Conservation (phyloP, 352 stramenopile species). For the Phytopythium helicoides region DNA sequence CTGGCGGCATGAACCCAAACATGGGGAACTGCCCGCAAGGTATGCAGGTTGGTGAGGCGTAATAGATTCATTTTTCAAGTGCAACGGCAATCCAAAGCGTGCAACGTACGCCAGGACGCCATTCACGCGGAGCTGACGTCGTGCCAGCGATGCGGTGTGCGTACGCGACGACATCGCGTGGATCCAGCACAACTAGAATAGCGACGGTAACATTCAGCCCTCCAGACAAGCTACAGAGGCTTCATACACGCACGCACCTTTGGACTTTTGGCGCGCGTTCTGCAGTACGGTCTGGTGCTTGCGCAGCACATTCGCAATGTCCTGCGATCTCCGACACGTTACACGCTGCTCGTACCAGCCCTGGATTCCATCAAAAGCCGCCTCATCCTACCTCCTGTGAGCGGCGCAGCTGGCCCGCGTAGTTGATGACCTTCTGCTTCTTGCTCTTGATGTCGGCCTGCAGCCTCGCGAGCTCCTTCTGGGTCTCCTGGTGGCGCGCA, state of each 20-base stretch:
- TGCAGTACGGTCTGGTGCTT: conserved; percentile 64
- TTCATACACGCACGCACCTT: too few species aligned
- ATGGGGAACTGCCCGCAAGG: conserved; percentile 80
- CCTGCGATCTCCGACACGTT: too few species aligned
- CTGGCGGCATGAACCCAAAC: conserved; percentile 86
- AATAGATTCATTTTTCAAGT: too few species aligned
- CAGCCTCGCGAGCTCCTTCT: conserved; percentile 62
- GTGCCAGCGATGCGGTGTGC: conserved; percentile 78
- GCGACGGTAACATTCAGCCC: too few species aligned
- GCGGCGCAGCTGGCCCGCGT: conserved; percentile 58
- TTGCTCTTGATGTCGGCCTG: conserved; percentile 65
- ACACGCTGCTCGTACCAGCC: too few species aligned
- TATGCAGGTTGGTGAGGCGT: too few species aligned
- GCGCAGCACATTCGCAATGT: conserved; percentile 62
- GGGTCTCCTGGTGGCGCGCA: conserved; percentile 60
- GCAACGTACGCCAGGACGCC: conserved; percentile 66
- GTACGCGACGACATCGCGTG: conserved; percentile 72
- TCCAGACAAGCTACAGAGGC: too few species aligned
- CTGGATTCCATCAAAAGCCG: too few species aligned
- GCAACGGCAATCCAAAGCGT: not conserved
- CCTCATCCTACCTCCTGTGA: conserved; percentile 74
- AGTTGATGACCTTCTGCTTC: conserved; percentile 63
- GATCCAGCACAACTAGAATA: conserved; percentile 61
- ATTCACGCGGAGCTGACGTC: conserved; percentile 69
- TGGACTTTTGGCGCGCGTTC: conserved; percentile 50